These are phyloP conservation scores for Aureobasidium sp. DNA, from an alignment of 2,329 filamentous ascomycete species.

Conservation along the genomic window DNA sequence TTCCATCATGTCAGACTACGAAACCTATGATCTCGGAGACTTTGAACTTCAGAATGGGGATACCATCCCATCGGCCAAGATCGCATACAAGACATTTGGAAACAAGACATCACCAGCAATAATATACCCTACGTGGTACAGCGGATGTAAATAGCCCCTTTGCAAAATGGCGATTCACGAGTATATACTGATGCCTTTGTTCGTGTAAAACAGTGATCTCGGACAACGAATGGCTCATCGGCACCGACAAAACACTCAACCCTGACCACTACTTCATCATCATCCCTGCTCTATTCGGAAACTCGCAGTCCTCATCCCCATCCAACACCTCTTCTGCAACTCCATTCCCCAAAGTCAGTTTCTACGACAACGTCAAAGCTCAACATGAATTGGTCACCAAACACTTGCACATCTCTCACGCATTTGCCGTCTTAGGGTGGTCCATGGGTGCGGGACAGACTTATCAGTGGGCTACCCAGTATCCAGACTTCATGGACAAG, in stretches of 20 bases:
- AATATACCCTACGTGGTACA: conserved; percentile 73
- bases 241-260: conserved; percentile 54
- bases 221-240: conserved; percentile 69
- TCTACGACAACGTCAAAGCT: conserved; percentile 62
- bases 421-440: conserved; percentile 58
- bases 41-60: conserved; percentile 54
- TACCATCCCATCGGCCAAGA: conserved; percentile 54
- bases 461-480: conserved; percentile 22
- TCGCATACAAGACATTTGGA: conserved; percentile 73
- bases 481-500: background rate
- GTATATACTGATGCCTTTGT: conserved; percentile 3
- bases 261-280: conserved; percentile 61
- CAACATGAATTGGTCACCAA: conserved; percentile 59
- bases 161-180: conserved; percentile 13
- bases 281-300: conserved; percentile 60
- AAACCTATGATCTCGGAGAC: conserved; percentile 40
- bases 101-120: conserved; percentile 54
- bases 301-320: conserved; percentile 59
- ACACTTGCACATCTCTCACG: conserved; percentile 51
- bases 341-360: conserved; percentile 54
- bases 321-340: conserved; percentile 48
- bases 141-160: conserved; percentile 38
- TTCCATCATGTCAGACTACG: conserved; percentile 25
- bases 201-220: no score
- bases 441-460: conserved; percentile 63